Base-by-base conservation (phyloP, 441 rosid genomes). In the Theobroma grandiflorum region DNA sequence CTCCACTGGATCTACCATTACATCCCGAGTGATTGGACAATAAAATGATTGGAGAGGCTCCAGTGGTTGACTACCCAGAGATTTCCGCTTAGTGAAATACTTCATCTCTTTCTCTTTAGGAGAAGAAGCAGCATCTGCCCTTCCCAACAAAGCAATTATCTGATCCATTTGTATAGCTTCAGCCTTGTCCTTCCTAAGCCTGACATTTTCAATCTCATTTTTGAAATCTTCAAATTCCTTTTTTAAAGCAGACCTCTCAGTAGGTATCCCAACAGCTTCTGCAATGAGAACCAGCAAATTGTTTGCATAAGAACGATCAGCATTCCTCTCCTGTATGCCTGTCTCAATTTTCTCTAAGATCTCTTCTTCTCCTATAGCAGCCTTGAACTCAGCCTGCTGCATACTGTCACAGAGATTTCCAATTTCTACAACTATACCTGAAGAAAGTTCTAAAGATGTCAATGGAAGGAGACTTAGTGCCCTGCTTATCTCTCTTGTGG, bases 141-240 rank as follows among this genome's bases (percentile, higher is more conserved):
- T 85, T 90, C 85, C 93, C 78, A 91, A 81, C 82, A 91, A 84
- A 85, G 92, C 85, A 82, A 89, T 90, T 64, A 91, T 91, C 83
- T 91, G 95, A 76, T 85, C 93, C 95, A 90, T 90, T 82, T 91
- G 93, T 83, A 91, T 84, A 78, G 92, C 90, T 85, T 91, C 95
- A 52, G 93, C 95, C 68, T 86, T 90, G 81, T 90, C 87, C 80
- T 90, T 91, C 81, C 86, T 87, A 73, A 89, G 84, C 74, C 83
- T 85, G 57, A 79, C 86, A 88, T 86, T 89, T 82, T 91, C 95
- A 80, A 86, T 85, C 79, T 91, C 95, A 70, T 65, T 78, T 83
- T 87, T 91, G 78, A 91, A 91, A 72, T 91, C 92, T 72, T 89
- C 91, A 38, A 91, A 64, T 79, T 89, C 94, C 81, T 83, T 89